These are phyloP conservation scores for Blastosporella zonata DNA, from an alignment of 1,284 basidiomycete species.

Conservation along the genomic window DNA sequence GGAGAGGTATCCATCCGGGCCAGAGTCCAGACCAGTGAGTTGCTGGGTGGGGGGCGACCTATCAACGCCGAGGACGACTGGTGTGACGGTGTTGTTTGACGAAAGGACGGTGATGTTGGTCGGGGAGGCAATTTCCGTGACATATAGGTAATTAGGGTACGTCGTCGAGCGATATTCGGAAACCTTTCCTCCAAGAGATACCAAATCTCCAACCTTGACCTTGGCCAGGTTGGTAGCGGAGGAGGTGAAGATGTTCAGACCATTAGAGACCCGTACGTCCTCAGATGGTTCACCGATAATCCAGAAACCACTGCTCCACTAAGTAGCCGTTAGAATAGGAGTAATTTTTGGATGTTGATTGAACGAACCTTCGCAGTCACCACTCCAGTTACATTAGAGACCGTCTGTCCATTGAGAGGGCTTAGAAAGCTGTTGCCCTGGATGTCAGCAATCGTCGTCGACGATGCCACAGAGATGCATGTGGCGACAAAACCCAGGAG, in stretches of 20 bases:
- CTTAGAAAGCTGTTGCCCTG: slow-evolving; percentile 53
- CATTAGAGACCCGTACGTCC: slow-evolving; percentile 50
- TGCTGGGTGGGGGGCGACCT: slow-evolving; percentile 51
- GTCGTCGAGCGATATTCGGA: slow-evolving; percentile 47
- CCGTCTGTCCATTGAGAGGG: slow-evolving; percentile 44
- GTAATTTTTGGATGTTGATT: not conserved
- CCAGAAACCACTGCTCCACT: slow-evolving; percentile 54
- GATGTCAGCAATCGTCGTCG: slow-evolving; percentile 46
- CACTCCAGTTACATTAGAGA: slow-evolving; percentile 48
- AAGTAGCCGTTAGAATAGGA: slow-evolving; percentile 2
- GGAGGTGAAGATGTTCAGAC: slow-evolving; percentile 49
- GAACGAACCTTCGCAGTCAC: slow-evolving; percentile 51
- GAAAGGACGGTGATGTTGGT: slow-evolving; percentile 45
- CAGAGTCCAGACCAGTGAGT: slow-evolving; percentile 49
- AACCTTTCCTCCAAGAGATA: slow-evolving; percentile 47
- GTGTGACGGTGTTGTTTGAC: slow-evolving; percentile 42
- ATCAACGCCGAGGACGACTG: slow-evolving; percentile 53
- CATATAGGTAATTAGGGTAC: slow-evolving; percentile 43
- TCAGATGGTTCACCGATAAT: slow-evolving; percentile 43
- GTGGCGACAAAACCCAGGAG: slow-evolving; percentile 27
- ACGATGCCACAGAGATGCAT: slow-evolving; percentile 25
- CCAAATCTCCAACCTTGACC: slow-evolving; percentile 47
- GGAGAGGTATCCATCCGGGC: slow-evolving; percentile 52
- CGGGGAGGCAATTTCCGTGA: slow-evolving; percentile 50
- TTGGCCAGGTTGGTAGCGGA: slow-evolving; percentile 34